These are phyloP conservation scores for Pseudocercospora eumusae DNA, from an alignment of 2,329 filamentous ascomycete genomes.

Conservation along the genomic window DNA sequence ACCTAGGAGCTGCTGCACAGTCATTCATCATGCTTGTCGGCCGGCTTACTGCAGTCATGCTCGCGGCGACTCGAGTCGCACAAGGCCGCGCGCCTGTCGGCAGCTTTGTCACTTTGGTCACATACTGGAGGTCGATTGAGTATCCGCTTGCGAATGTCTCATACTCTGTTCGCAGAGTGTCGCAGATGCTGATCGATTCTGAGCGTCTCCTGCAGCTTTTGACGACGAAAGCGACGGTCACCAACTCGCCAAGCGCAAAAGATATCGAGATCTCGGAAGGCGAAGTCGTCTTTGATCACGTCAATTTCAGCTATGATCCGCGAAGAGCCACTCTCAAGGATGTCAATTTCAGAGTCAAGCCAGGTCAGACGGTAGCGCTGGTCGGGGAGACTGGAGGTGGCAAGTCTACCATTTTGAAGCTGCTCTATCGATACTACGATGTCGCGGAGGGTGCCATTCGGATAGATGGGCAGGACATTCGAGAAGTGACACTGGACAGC, in stretches of 20 bases:
- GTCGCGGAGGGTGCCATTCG: conserved; percentile 55
- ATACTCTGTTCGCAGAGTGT: conserved; percentile 52
- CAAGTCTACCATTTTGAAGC: conserved; percentile 63
- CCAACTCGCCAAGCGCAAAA: conserved; percentile 50
- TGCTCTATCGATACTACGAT: conserved; percentile 64
- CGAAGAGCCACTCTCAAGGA: conserved; percentile 55
- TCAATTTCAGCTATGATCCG: conserved; percentile 58
- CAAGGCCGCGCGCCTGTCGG: conserved; percentile 56
- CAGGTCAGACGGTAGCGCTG: conserved; percentile 60
- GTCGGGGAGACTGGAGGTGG: conserved; percentile 65
- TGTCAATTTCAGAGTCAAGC: conserved; percentile 52
- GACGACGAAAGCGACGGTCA: conserved; percentile 58
- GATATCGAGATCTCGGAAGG: conserved; percentile 51
- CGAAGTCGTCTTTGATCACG: conserved; percentile 56
- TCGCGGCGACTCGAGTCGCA: conserved; percentile 57
- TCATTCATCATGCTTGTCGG: conserved; percentile 52
- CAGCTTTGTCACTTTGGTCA: conserved; percentile 64
- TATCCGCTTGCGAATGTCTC: conserved; percentile 54
- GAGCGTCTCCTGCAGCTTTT: conserved; percentile 62
- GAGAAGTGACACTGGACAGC: conserved; percentile 59
- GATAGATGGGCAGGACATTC: conserved; percentile 62
- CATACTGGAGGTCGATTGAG: conserved; percentile 60
- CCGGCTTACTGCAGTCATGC: conserved; percentile 52
- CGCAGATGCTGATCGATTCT: conserved; percentile 62
- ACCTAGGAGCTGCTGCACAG: conserved; percentile 46